Evolutionary conservation across 805 yeast species (phyloP), one percentile per base, ranked within the genome.

Genomic region (Saturnispora quitensis): DNA sequence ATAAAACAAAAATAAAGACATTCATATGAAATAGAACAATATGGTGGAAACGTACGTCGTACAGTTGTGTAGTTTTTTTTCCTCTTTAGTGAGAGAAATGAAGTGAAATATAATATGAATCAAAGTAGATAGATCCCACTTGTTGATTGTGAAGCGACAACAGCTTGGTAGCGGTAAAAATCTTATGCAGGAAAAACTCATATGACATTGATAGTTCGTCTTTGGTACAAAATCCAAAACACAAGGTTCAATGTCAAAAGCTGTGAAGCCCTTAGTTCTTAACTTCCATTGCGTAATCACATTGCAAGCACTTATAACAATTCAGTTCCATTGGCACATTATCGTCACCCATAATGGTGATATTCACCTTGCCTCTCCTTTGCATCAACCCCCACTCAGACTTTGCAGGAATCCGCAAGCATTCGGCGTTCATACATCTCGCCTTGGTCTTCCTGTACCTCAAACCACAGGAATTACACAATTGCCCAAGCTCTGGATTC

Each of bases 381-480:
- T 82, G 84, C 91, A 90, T 90, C 34, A 87, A 73, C 4, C 89
- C 78, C 87, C 97, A 86, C 69, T 91, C 98, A 55, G 97, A 91
- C 69, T 91, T 90, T 20, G 97, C 95, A 4, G 99, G 99, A 54
- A 91, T 89, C 62, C 91, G 81, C 57, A 85, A 78, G 70, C 99
- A 91, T 18, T 69, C 63, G 2, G 74, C 68, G 59, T 86, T 85
- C 48, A 86, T 72, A 69, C 99, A 91, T 62, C 97, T 77, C 3
- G 96, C 95, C 27, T 88, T 86, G 0, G 97, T 90, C 71, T 91
- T 91, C 68, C 93, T 90, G 71, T 87, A 91, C 57, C 99, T 75
- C 60, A 91, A 73, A 1, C 99, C 99, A 69, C 99, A 91, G 1
- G 97, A 88, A 65, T 91, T 91, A 73, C 99, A 91, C 58, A 91